phyloP scores from a whole-genome alignment of 192 early-diverging fungal species.

The Pilobolus umbonatus region DNA sequence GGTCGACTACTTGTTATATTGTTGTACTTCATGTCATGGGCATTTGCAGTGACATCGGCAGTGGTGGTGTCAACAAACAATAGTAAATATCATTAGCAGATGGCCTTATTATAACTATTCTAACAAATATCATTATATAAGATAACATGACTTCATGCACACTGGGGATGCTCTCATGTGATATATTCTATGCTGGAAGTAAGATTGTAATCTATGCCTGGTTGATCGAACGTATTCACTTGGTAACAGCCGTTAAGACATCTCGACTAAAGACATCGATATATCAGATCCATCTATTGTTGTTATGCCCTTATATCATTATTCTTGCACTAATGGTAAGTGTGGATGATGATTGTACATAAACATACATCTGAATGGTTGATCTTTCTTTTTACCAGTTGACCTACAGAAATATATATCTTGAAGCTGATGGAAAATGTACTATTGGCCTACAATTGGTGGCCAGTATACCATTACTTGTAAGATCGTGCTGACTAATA shows the following conservation, averaged over 20 bases:
- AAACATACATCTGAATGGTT: background rate
- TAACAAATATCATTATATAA: background rate
- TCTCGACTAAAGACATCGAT: conserved; percentile 17
- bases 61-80: conserved; percentile 42
- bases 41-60: conserved; percentile 34
- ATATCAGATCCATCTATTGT: conserved; percentile 24
- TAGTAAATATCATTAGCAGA: conserved; percentile 20
- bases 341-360: too few relatives aligned
- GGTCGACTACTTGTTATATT: conserved; percentile 38
- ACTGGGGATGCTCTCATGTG: conserved; percentile 35
- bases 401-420: conserved; percentile 20
- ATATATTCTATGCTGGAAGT: conserved; percentile 37
- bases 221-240: conserved; percentile 33
- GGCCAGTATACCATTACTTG: conserved; percentile 34
- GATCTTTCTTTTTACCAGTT: conserved; percentile 15
- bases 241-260: conserved; percentile 32
- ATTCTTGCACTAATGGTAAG: conserved; percentile 38
- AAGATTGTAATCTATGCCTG: conserved; percentile 39
- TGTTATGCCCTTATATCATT: conserved; percentile 32
- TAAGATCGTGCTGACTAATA: conserved; percentile 13
- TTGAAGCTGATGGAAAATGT: conserved; percentile 22
- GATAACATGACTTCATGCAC: conserved; percentile 37
- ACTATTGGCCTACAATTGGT: conserved; percentile 29
- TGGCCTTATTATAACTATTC: too few relatives aligned
- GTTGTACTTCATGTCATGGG: conserved; percentile 41